phyloP scores from a whole-genome alignment of 192 early-diverging fungal genomes.

The Podochytrium sp. region DNA sequence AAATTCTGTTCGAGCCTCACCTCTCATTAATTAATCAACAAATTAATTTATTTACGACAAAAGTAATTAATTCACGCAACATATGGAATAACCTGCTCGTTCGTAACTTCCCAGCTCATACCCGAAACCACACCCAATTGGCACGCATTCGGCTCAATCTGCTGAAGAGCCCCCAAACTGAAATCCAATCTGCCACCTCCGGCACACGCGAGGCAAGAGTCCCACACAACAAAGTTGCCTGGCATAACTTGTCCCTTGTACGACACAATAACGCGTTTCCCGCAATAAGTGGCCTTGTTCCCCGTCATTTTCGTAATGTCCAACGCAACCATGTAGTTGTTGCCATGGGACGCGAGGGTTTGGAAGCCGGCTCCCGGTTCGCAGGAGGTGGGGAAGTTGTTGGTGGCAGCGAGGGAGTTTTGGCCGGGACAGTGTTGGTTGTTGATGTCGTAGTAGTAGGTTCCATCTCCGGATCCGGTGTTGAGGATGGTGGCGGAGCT shows the following conservation, averaged over 20 bases:
- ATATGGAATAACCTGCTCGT: slow-evolving; percentile 8
- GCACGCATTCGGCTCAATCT: background rate
- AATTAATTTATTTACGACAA: too few species aligned
- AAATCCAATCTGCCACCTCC: background rate
- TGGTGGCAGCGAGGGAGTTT: background rate
- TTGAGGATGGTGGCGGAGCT: background rate
- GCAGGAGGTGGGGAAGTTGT: background rate
- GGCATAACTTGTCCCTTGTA: background rate
- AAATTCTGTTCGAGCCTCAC: too few species aligned
- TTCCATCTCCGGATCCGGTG: background rate
- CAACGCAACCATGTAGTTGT: slow-evolving; percentile 2
- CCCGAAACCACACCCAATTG: background rate
- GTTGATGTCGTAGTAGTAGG: background rate
- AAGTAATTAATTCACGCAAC: too few species aligned
- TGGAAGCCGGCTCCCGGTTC: background rate
- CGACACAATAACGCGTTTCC: background rate
- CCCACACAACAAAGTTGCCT: slow-evolving; percentile 9
- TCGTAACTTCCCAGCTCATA: background rate
- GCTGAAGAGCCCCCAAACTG: background rate
- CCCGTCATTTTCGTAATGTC: background rate
- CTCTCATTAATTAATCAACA: too few species aligned
- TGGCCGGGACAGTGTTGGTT: background rate
- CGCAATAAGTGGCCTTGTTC: background rate
- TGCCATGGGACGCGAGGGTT: background rate
- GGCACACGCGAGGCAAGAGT: background rate